Evolutionary conservation across 805 yeast genomes (phyloP).

Genomic region (Cyberlindnera maritima): DNA sequence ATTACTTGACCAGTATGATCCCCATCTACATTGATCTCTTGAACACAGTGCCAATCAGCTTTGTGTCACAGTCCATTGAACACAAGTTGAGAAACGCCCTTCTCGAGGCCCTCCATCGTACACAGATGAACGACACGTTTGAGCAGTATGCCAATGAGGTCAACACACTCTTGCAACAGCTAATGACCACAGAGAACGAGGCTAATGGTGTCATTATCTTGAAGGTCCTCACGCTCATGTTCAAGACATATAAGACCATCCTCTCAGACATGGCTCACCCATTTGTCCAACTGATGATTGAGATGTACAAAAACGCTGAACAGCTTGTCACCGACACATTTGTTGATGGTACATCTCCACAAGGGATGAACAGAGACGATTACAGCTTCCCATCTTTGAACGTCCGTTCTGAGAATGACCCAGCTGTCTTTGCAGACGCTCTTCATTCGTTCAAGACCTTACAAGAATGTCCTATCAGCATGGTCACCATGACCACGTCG

Average conservation of each 20-base stretch:
- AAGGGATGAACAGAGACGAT: conserved; percentile 33
- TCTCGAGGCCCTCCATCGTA: conserved; percentile 75
- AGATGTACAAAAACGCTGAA: conserved; percentile 78
- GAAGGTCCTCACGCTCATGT: conserved; percentile 81
- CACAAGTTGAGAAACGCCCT: conserved; percentile 74
- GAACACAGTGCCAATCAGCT: conserved; percentile 69
- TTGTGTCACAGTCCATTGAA: conserved; percentile 62
- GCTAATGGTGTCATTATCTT: conserved; percentile 91
- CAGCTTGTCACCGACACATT: conserved; percentile 71
- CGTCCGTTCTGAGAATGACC: conserved; percentile 30
- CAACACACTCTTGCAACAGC: conserved; percentile 53
- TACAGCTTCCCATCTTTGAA: conserved; percentile 39
- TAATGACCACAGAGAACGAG: conserved; percentile 80
- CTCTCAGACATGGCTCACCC: conserved; percentile 71
- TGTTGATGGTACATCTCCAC: conserved; percentile 30
- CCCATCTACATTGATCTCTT: conserved; percentile 68
- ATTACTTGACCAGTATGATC: conserved; percentile 63
- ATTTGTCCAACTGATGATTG: conserved; percentile 72
- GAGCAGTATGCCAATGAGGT: conserved; percentile 65
- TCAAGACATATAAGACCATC: conserved; percentile 73
- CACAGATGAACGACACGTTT: conserved; percentile 79
- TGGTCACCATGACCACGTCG: conserved; percentile 88
- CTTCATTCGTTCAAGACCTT: conserved; percentile 84
- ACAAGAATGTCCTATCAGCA: conserved; percentile 95
- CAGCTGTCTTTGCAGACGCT: conserved; percentile 60